phyloP scores from a whole-genome alignment of 2,329 filamentous ascomycete genomes.

The Aspergillus sp. region DNA sequence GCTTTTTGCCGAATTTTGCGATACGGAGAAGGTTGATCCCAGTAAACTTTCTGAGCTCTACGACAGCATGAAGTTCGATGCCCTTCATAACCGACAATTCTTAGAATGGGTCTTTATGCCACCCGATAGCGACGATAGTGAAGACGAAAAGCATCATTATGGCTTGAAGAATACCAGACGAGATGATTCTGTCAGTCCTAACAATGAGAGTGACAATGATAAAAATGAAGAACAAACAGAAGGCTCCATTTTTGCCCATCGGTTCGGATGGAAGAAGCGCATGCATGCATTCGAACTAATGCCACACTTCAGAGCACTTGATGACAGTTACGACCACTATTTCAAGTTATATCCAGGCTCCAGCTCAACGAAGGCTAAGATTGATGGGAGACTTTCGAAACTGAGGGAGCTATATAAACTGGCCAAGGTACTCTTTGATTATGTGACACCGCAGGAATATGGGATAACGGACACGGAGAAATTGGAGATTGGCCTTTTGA shows the following conservation, averaged over 20 bases:
- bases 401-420: slow-evolving; percentile 90
- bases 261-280: slow-evolving; percentile 53
- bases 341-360: slow-evolving; percentile 87
- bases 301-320: slow-evolving; percentile 47
- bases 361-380: slow-evolving; percentile 72
- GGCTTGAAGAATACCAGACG: slow-evolving; percentile 23
- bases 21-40: slow-evolving; percentile 96
- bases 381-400: slow-evolving; percentile 81
- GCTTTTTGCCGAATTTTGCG: slow-evolving; percentile 92
- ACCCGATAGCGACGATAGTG: slow-evolving; percentile 72
- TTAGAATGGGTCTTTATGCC: slow-evolving; percentile 97
- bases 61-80: slow-evolving; percentile 99
- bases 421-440: slow-evolving; percentile 94
- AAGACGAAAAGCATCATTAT: slow-evolving; percentile 54
- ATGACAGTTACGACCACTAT: slow-evolving; percentile 67
- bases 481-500: slow-evolving; percentile 95
- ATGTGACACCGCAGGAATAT: slow-evolving; percentile 97
- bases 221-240: slow-evolving; percentile 36
- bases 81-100: slow-evolving; percentile 92
- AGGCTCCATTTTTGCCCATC: slow-evolving; percentile 38
- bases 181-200: slow-evolving; percentile 20
- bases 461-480: slow-evolving; percentile 95
- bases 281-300: slow-evolving; percentile 51
- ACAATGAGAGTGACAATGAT: slow-evolving; percentile 22
- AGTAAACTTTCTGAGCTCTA: slow-evolving; percentile 98